Percentiles rank a stretch among this genome's conserved stretches.
Evolutionary conservation across 495 filamentous ascomycete species (phyloP).

Genomic region (Penicillium macrosclerotiorum): DNA sequence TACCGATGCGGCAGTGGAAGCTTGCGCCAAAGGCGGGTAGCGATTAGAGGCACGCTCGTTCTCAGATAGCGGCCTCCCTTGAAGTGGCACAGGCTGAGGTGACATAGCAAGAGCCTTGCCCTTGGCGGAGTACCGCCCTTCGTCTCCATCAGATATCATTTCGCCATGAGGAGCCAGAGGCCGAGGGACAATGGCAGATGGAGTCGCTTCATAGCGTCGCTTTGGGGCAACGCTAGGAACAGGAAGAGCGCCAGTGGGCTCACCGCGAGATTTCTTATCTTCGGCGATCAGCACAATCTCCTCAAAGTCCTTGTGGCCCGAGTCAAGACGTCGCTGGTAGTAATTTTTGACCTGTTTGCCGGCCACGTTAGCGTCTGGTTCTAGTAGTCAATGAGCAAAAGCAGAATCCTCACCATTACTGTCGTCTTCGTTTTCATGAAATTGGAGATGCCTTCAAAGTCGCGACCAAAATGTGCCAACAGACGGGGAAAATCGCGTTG

Average conservation of each 20-base stretch:
- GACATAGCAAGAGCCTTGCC: conserved; percentile 31
- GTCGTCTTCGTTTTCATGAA: conserved; percentile 91
- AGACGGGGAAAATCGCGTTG: conserved; percentile 75
- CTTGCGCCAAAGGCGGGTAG: conserved; percentile 47
- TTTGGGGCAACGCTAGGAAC: conserved; percentile 58
- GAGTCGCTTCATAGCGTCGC: conserved; percentile 54
- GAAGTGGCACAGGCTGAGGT: conserved; percentile 32
- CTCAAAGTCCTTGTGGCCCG: conserved; percentile 66
- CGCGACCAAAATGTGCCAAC: conserved; percentile 80
- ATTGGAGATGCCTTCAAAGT: conserved; percentile 79
- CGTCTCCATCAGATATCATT: conserved; percentile 48
- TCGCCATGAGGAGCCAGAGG: conserved; percentile 61
- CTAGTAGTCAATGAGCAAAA: too few relatives aligned
- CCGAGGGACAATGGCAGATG: conserved; percentile 55
- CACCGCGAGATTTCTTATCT: conserved; percentile 62
- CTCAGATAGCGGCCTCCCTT: conserved; percentile 31
- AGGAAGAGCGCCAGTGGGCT: conserved; percentile 67
- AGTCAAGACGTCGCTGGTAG: conserved; percentile 74
- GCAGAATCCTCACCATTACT: conserved; percentile 78
- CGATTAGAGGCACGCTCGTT: conserved; percentile 36
- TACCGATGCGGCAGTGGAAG: conserved; percentile 32
- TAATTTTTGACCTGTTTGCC: conserved; percentile 86
- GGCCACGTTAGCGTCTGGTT: conserved; percentile 29
- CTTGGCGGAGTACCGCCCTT: conserved; percentile 49
- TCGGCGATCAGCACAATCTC: conserved; percentile 69